Evolutionary conservation across 148 eudicot genomes (phyloP).

Genomic region (Nyssa sinensis): DNA sequence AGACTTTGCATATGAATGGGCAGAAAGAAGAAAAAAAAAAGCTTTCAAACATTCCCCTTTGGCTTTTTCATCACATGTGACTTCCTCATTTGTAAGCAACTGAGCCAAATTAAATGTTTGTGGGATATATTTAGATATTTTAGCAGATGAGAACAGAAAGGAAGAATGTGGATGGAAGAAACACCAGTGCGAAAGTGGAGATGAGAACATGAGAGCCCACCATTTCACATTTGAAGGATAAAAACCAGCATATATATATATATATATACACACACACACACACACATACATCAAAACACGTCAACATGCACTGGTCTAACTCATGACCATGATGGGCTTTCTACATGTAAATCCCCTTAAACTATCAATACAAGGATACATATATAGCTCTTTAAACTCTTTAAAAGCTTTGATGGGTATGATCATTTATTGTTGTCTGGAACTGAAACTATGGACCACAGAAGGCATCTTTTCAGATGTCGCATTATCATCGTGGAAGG

Average conservation of each 20-base stretch:
- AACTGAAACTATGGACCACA: constrained; percentile 25
- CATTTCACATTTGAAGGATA: neutral
- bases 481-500: constrained; percentile 8
- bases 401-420: constrained; percentile 3
- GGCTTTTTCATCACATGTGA: constrained; percentile 15
- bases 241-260: neutral
- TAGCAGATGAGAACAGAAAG: constrained; percentile 18
- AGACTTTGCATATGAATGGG: neutral
- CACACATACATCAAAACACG: neutral
- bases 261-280: neutral
- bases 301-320: neutral
- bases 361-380: constrained; percentile 4
- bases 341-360: constrained; percentile 12
- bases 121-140: neutral
- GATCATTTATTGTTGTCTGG: constrained; percentile 13
- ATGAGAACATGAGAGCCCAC: constrained; percentile 13
- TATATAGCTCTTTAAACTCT: constrained; percentile 1
- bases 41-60: constrained; percentile 2
- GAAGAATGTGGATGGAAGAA: neutral
- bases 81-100: neutral
- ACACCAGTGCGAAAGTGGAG: constrained; percentile 18
- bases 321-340: constrained; percentile 17
- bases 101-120: neutral
- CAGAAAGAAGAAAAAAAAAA: neutral
- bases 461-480: constrained; percentile 24